Evolutionary conservation across 139 green algal species (phyloP), one percentile per base, ranked within the genome.

Genomic region (Chlorella sp.): DNA sequence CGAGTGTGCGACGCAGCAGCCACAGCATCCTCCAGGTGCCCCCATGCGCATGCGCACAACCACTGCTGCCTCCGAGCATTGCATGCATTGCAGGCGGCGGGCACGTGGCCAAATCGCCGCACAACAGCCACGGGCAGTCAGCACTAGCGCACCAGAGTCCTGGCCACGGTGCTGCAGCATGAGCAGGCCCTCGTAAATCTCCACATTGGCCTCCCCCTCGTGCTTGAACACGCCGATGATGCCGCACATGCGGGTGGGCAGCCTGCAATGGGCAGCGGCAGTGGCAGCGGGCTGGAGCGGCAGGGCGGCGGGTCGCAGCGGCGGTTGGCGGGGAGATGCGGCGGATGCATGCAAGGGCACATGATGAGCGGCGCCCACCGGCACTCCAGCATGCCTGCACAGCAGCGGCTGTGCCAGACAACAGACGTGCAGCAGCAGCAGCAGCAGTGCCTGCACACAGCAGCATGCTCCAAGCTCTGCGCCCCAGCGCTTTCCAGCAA

Each of bases 91-190:
- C n/a, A n/a, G n/a, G n/a, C n/a, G n/a, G n/a, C n/a, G n/a, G n/a
- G n/a, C n/a, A n/a, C n/a, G n/a, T n/a, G n/a, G n/a, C n/a, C n/a
- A n/a, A n/a, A n/a, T n/a, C n/a, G n/a, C n/a, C n/a, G n/a, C n/a
- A n/a, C n/a, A n/a, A n/a, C n/a, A n/a, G n/a, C n/a, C n/a, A n/a
- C n/a, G n/a, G n/a, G n/a, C n/a, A n/a, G n/a, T n/a, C n/a, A n/a
- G n/a, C n/a, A n/a, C n/a, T n/a, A 6, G 32, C 75, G 38, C 76
- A 82, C 76, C 76, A 1, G 76, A 82, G 76, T 82, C 78, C 92
- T 99, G 97, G 20, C 97, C 97, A 16, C 97, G 91, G 86, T 99
- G 97, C 91, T 99, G 97, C 76, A 99, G 93, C 96, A 98, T 99
- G 9, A 99, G 92, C 80, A 99, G 85, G 15, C 93, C 97, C 86